Evolutionary conservation across 2,329 filamentous ascomycete species (phyloP).

Genomic region (Endocalyx cinctus): DNA sequence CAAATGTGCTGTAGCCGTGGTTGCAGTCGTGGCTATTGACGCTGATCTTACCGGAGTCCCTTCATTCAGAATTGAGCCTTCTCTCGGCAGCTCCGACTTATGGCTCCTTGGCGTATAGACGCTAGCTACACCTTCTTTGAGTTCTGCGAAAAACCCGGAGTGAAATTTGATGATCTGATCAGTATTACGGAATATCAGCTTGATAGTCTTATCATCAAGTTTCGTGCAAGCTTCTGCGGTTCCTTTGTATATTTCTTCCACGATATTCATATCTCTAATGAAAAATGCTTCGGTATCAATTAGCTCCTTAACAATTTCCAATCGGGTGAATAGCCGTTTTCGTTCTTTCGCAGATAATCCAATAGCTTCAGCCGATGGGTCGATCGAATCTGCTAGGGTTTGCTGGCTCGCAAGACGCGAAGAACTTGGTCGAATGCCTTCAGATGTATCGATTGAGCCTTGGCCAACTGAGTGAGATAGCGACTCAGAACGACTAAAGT

Average conservation of each 20-base stretch:
- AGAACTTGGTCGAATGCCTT: conserved; percentile 32
- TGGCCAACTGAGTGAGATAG: conserved; percentile 44
- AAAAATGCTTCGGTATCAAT: conserved; percentile 90
- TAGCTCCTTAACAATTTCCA: conserved; percentile 84
- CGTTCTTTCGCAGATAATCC: conserved; percentile 50
- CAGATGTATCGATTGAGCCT: conserved; percentile 38
- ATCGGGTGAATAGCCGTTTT: conserved; percentile 73
- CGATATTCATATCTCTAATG: conserved; percentile 92
- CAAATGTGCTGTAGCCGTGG: conserved; percentile 34
- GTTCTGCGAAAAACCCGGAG: conserved; percentile 68
- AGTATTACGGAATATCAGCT: conserved; percentile 86
- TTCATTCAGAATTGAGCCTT: conserved; percentile 37
- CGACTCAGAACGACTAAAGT: conserved; percentile 36
- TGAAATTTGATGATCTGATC: conserved; percentile 88
- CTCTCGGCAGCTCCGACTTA: conserved; percentile 34
- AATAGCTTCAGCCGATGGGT: conserved; percentile 22
- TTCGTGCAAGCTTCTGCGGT: conserved; percentile 79
- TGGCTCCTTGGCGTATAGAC: conserved; percentile 66
- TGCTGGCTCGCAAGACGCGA: conserved; percentile 32
- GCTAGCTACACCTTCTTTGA: conserved; percentile 75
- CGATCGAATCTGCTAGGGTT: conserved; percentile 32
- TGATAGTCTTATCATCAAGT: conserved; percentile 78
- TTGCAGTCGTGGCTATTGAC: too few species aligned
- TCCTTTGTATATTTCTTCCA: conserved; percentile 95
- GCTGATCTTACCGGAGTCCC: conserved; percentile 22